Evolutionary conservation across 257 asterid species (phyloP), one percentile per base, ranked within the genome.

Genomic region (Echium plantagineum): DNA sequence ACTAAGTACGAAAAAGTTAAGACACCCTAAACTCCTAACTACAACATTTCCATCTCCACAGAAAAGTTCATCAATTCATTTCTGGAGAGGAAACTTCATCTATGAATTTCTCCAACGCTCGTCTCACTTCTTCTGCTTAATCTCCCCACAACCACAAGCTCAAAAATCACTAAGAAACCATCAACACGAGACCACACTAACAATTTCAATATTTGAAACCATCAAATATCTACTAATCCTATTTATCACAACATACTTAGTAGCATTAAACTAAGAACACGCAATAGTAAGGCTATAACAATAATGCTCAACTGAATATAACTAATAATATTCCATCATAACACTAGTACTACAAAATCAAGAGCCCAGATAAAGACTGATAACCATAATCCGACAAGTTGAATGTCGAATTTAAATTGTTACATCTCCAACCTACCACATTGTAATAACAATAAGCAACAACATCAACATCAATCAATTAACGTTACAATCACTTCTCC

Each of bases 121-220:
- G 59, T 15, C 74, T 74, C 26, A 70, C 88, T 63, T 80, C 66
- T 9, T 8, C 49, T 2, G 81, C 80, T 59, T 88, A 93, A 10
- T 83, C 70, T 46, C 62, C 63, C 16, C 72, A 66, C 42, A 7
- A 7, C 10, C 46, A 15, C 21, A 13, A 73, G 55, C n/a, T 65
- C 60, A 31, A 69, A 21, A 6, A 76, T 67, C 30, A 65, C 59
- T 21, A 74, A 59, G 60, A 1, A 16, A 28, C 54, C 6, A 72
- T 42, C 12, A 3, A 10, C 15, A 42, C 3, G 1, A 10, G 54
- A 71, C 49, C 15, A 63, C 18, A 12, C 59, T 35, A 0, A 62
- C 16, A 42, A 42, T 42, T 42, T 42, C 12, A 4, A 53, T 52
- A 17, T 9, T 35, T 10, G 64, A 65, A 53, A 30, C 67, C 32